Evolutionary conservation across 805 yeast genomes (phyloP).

Genomic region (Candida krabiensis): DNA sequence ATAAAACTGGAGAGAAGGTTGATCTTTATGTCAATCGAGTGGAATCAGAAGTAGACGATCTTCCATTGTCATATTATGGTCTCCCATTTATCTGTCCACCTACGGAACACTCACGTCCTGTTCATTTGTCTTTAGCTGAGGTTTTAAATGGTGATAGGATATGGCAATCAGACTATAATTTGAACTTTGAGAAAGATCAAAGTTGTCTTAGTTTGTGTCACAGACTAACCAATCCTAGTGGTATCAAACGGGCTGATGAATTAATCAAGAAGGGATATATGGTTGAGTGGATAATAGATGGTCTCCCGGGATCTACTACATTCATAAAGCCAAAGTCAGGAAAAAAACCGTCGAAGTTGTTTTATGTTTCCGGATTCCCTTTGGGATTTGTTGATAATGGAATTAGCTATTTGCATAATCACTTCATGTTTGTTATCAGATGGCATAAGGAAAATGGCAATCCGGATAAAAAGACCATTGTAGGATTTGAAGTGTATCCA

Average conservation of each 20-base stretch:
- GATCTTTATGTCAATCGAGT: slow-evolving; percentile 74
- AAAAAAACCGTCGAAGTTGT: slow-evolving; percentile 47
- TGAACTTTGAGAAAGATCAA: slow-evolving; percentile 62
- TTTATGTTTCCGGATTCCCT: slow-evolving; percentile 86
- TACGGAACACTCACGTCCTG: slow-evolving; percentile 49
- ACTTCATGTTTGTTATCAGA: slow-evolving; percentile 76
- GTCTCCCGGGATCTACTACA: slow-evolving; percentile 86
- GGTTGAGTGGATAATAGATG: slow-evolving; percentile 83
- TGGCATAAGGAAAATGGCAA: slow-evolving; percentile 53
- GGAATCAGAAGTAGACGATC: slow-evolving; percentile 72
- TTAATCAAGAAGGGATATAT: slow-evolving; percentile 70
- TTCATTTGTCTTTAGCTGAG: slow-evolving; percentile 72
- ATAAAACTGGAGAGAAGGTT: slow-evolving; percentile 55
- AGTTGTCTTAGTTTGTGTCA: slow-evolving; percentile 71
- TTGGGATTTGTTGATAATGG: slow-evolving; percentile 66
- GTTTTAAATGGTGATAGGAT: slow-evolving; percentile 79
- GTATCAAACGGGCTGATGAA: slow-evolving; percentile 54
- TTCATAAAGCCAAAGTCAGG: slow-evolving; percentile 58
- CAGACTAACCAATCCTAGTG: slow-evolving; percentile 51
- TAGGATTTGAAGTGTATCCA: slow-evolving; percentile 90
- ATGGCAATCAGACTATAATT: slow-evolving; percentile 70
- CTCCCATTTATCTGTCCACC: slow-evolving; percentile 82
- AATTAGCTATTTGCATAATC: slow-evolving; percentile 70
- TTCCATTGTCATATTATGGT: slow-evolving; percentile 75
- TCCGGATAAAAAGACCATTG: slow-evolving; percentile 53